Percentiles rank a stretch among this genome's conserved stretches.
Conservation (phyloP, 2,329 filamentous ascomycete genomes). For the Ustulina deusta region DNA sequence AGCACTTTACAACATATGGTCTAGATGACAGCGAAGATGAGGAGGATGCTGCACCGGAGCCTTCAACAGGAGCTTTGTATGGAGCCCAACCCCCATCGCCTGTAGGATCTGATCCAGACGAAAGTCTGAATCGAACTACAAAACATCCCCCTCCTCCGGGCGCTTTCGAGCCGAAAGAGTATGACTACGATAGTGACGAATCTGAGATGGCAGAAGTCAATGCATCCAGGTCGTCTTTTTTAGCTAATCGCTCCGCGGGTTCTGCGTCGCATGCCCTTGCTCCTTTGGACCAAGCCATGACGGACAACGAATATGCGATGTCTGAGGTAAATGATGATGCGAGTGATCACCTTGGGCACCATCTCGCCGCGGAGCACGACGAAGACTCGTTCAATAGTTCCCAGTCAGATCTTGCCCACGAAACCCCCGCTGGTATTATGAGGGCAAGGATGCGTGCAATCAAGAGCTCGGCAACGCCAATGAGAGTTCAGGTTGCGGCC, state of each 20-base stretch:
- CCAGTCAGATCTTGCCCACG: conserved; percentile 57
- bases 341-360: conserved; percentile 79
- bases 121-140: conserved; percentile 68
- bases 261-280: conserved; percentile 73
- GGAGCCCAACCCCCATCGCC: conserved; percentile 44
- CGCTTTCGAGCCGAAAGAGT: conserved; percentile 75
- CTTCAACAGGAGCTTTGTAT: conserved; percentile 38
- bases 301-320: conserved; percentile 82
- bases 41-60: conserved; percentile 68
- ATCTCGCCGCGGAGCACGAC: conserved; percentile 80
- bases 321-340: conserved; percentile 78
- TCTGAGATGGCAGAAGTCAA: conserved; percentile 60
- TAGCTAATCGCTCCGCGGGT: conserved; percentile 91
- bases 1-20: conserved; percentile 96
- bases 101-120: conserved; percentile 59
- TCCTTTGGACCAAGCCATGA: conserved; percentile 73
- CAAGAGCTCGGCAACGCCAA: conserved; percentile 69
- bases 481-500: conserved; percentile 70
- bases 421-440: conserved; percentile 71
- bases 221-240: conserved; percentile 78
- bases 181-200: conserved; percentile 65
- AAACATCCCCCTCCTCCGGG: conserved; percentile 74
- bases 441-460: conserved; percentile 73
- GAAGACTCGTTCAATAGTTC: conserved; percentile 68
- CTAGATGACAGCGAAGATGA: conserved; percentile 83